These are phyloP conservation scores for Neobulgaria alba DNA, from an alignment of 2,329 filamentous ascomycete species.

Conservation along the genomic window DNA sequence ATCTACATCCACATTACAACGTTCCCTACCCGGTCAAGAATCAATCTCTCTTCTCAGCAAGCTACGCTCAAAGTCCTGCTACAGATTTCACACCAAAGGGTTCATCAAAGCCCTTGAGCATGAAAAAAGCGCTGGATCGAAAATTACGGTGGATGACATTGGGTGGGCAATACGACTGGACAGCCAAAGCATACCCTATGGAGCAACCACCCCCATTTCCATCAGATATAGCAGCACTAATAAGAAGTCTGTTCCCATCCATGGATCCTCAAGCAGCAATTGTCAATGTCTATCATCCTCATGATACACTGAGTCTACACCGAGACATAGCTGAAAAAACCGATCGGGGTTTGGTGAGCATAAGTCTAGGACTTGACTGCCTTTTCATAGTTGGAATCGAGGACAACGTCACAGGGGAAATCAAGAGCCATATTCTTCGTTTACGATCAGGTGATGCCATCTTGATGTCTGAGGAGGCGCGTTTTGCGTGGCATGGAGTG, in stretches of 20 bases:
- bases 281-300: slow-evolving; percentile 84
- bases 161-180: slow-evolving; percentile 96
- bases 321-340: slow-evolving; percentile 86
- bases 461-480: slow-evolving; percentile 73
- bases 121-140: slow-evolving; percentile 63
- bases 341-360: slow-evolving; percentile 68
- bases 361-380: slow-evolving; percentile 85
- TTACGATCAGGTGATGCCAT: slow-evolving; percentile 81
- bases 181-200: slow-evolving; percentile 69
- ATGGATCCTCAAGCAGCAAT: slow-evolving; percentile 84
- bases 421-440: slow-evolving; percentile 51
- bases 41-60: slow-evolving; percentile 48
- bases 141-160: slow-evolving; percentile 91
- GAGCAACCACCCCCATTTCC: slow-evolving; percentile 66
- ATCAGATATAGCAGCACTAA: slow-evolving; percentile 56
- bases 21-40: slow-evolving; percentile 48
- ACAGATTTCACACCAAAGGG: slow-evolving; percentile 57
- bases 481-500: slow-evolving; percentile 93
- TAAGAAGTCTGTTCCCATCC: slow-evolving; percentile 64
- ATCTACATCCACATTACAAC: slow-evolving; percentile 77
- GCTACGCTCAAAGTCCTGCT: background rate
- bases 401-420: slow-evolving; percentile 9
- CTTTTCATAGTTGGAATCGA: slow-evolving; percentile 73
- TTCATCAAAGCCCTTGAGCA: slow-evolving; percentile 66
- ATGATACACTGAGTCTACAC: slow-evolving; percentile 87